Evolutionary conservation across 2,329 filamentous ascomycete species (phyloP).

Genomic region (Macrophomina tecta): DNA sequence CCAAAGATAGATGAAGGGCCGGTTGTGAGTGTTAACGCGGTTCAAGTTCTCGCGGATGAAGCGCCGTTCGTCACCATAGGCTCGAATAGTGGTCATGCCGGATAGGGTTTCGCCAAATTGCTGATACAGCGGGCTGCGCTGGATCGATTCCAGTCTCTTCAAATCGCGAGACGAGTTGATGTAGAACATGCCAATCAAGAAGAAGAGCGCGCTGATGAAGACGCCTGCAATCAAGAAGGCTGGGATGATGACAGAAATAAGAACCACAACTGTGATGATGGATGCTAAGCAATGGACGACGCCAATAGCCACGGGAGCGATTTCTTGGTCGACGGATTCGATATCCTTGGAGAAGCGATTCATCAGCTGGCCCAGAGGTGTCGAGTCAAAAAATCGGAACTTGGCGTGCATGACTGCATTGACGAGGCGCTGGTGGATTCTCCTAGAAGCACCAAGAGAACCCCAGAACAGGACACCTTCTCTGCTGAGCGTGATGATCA

Average conservation of each 20-base stretch:
- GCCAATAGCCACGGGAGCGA: conserved; percentile 87
- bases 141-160: conserved; percentile 92
- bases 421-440: conserved; percentile 81
- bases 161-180: conserved; percentile 91
- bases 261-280: conserved; percentile 81
- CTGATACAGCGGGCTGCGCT: conserved; percentile 93
- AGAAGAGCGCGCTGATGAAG: conserved; percentile 84
- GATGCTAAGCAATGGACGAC: conserved; percentile 70
- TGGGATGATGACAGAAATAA: conserved; percentile 90
- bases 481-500: conserved; percentile 79
- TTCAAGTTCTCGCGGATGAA: conserved; percentile 91
- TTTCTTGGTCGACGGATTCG: conserved; percentile 92
- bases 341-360: conserved; percentile 99
- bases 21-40: conserved; percentile 87
- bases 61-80: conserved; percentile 90
- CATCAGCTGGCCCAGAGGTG: conserved; percentile 93
- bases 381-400: conserved; percentile 98
- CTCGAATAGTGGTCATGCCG: conserved; percentile 95
- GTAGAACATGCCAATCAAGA: conserved; percentile 84
- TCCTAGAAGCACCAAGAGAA: conserved; percentile 84
- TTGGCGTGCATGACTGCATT: conserved; percentile 82
- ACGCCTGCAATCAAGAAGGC: conserved; percentile 85
- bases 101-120: conserved; percentile 96
- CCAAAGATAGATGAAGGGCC: conserved; percentile 97
- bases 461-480: conserved; percentile 93